Base-by-base conservation (phyloP, 108 stramenopile genomes). In the Cyclotella choctawhatcheeana region DNA sequence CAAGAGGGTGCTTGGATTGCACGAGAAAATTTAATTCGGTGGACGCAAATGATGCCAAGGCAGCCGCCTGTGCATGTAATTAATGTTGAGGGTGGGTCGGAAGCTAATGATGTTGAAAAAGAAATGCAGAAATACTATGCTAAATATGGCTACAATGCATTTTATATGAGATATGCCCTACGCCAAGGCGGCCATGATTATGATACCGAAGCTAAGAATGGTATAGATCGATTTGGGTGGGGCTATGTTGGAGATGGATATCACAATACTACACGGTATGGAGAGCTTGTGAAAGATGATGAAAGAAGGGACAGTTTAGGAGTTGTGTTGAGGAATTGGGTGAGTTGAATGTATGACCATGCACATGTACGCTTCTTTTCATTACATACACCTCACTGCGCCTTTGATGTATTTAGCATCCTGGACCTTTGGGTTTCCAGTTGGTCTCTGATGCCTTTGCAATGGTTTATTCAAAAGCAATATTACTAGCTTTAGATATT, bases 241-340 rank as follows among this genome's bases (percentile, higher is more conserved):
- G 76, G 71, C 6, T 21, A 31, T 40, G 53, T 84, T 35, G 83
- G 83, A 13, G 83, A 84, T 60, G 81, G 81, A 30, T 84, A 84
- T 53, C 83, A 84, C 44, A 81, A 79, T 62, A 63, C 63, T 5
- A 71, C 71, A 22, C 68, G 79, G 5, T 83, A 83, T 43, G 82
- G 85, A 12, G 79, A 83, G 43, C 44, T 58, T 12, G 85, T 83
- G 65, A 53, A 50, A 17, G 37, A 76, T 47, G 50, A 45, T 10
- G 76, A 56, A n/a, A 55, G 84, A 4, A 77, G 61, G 40, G 59
- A 82, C 24, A 81, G 79, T 52, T 47, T 85, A 2, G 84, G 84
- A 0, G 77, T 79, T 1, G 67, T 82, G 3, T 35, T 85, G 58
- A 37, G 84, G 14, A 85, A 85, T 56, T 85, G 84, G 60, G 55